A percentile compares a stretch with the other conserved stretches of the same genome.
These are phyloP conservation scores for Adansonia gregorii DNA, from an alignment of 441 rosid species.

Conservation along the genomic window DNA sequence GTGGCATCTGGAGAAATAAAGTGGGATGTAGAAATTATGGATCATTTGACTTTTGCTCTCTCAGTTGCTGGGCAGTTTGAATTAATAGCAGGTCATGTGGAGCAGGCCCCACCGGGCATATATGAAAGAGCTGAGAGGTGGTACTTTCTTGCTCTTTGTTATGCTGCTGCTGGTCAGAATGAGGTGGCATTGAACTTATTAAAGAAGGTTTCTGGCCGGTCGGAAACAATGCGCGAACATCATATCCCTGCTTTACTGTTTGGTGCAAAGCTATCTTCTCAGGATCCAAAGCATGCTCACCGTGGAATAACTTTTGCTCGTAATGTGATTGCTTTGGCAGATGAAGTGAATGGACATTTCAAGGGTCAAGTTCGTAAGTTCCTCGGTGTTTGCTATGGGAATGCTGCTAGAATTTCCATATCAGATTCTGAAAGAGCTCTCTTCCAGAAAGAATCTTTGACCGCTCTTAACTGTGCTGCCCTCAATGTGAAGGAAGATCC, in stretches of 20 bases:
- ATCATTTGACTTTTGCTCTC: slow-evolving; percentile 78
- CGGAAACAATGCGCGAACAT: slow-evolving; percentile 67
- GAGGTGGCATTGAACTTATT: slow-evolving; percentile 75
- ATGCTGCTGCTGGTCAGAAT: slow-evolving; percentile 72
- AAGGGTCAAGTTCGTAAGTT: slow-evolving; percentile 60
- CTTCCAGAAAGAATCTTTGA: slow-evolving; percentile 63
- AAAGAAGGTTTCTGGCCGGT: slow-evolving; percentile 60
- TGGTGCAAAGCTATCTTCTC: slow-evolving; percentile 82
- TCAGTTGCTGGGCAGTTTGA: slow-evolving; percentile 70
- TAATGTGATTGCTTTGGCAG: slow-evolving; percentile 47
- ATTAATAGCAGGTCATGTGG: slow-evolving; percentile 69
- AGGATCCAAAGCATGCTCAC: slow-evolving; percentile 57
- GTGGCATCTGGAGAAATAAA: slow-evolving; percentile 61
- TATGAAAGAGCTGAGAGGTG: slow-evolving; percentile 78
- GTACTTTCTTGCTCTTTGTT: slow-evolving; percentile 87
- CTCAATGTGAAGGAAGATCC: slow-evolving; percentile 51
- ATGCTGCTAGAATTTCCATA: slow-evolving; percentile 70
- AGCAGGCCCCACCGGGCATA: slow-evolving; percentile 72
- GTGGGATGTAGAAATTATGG: slow-evolving; percentile 86
- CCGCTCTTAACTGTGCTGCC: slow-evolving; percentile 64
- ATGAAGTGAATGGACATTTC: slow-evolving; percentile 52
- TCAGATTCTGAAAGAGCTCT: slow-evolving; percentile 68
- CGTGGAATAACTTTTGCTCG: slow-evolving; percentile 70
- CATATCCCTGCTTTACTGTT: slow-evolving; percentile 59
- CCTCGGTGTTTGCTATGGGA: slow-evolving; percentile 83